A percentile compares a stretch with the other conserved stretches of the same genome.
Conservation (phyloP, 2,329 filamentous ascomycete species). For the Aureobasidium sp. region DNA sequence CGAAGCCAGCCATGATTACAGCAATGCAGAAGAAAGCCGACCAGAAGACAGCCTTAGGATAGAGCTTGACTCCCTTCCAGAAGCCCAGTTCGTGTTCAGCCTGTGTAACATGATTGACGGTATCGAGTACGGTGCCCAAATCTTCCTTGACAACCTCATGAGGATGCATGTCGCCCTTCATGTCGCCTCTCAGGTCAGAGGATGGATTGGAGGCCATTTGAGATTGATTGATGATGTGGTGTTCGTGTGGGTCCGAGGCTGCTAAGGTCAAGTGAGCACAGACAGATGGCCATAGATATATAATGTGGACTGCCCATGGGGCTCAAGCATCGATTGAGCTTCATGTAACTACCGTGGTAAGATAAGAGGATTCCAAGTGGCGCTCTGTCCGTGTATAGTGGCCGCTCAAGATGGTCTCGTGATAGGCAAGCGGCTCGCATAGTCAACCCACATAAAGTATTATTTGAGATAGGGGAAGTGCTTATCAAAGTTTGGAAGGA, state of each 20-base stretch:
- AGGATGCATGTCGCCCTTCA: not conserved
- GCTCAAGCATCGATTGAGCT: not conserved
- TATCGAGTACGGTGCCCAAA: not conserved
- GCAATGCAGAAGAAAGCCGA: not conserved
- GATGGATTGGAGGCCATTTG: not conserved
- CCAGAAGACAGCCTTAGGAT: not conserved
- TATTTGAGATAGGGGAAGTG: not conserved
- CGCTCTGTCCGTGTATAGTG: not conserved
- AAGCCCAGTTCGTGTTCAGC: not conserved
- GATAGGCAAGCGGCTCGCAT: not conserved
- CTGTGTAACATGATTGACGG: not conserved
- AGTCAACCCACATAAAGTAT: not conserved
- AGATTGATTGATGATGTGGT: too few relatives aligned
- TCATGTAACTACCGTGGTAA: not conserved
- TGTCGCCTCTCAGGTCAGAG: not conserved
- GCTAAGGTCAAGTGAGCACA: not conserved
- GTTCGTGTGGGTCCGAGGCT: not conserved
- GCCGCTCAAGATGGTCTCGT: not conserved
- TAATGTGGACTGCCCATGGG: not conserved
- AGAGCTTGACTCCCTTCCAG: not conserved
- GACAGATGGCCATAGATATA: not conserved
- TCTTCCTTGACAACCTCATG: not conserved
- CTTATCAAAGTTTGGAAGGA: not conserved
- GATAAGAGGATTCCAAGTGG: not conserved
- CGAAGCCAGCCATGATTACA: not conserved